Percentiles rank a stretch among this genome's conserved stretches.
Conservation (phyloP, 2,329 filamentous ascomycete genomes). For the Penicillium sp. region DNA sequence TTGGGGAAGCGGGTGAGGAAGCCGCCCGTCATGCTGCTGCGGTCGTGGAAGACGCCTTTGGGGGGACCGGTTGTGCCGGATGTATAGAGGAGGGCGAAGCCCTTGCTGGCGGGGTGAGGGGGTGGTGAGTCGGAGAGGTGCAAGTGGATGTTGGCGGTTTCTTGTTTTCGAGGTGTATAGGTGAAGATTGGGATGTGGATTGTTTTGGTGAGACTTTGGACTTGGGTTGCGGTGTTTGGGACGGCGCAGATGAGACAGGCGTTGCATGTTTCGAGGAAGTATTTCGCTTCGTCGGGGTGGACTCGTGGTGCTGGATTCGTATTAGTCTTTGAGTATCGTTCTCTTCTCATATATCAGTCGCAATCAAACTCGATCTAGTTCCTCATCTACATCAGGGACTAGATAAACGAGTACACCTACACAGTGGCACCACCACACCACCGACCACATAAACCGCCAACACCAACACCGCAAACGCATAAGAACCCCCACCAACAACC, state of each 20-base stretch:
- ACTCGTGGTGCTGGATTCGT: neutral
- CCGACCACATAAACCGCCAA: neutral
- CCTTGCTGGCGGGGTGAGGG: neutral
- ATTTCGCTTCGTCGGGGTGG: neutral
- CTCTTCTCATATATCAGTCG: no score
- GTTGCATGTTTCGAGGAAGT: neutral
- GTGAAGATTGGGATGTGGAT: neutral
- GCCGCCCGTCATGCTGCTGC: neutral
- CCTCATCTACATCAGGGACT: no score
- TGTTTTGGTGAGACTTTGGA: neutral
- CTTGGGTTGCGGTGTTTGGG: neutral
- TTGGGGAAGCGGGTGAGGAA: neutral
- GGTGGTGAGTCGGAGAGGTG: neutral
- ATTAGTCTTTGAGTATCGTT: neutral
- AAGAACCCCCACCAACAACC: neutral
- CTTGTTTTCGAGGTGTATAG: neutral
- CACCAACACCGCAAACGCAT: neutral
- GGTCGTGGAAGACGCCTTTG: neutral
- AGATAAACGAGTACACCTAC: neutral
- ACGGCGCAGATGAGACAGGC: constrained; percentile 1
- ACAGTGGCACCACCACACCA: neutral
- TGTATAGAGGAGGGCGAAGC: neutral
- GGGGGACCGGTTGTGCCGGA: neutral
- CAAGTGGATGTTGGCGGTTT: neutral
- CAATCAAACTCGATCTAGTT: no score